Percentiles rank a stretch among this genome's conserved stretches.
Evolutionary conservation across 2,329 filamentous ascomycete species (phyloP).

Genomic region (Stagonosporopsis tanaceti): DNA sequence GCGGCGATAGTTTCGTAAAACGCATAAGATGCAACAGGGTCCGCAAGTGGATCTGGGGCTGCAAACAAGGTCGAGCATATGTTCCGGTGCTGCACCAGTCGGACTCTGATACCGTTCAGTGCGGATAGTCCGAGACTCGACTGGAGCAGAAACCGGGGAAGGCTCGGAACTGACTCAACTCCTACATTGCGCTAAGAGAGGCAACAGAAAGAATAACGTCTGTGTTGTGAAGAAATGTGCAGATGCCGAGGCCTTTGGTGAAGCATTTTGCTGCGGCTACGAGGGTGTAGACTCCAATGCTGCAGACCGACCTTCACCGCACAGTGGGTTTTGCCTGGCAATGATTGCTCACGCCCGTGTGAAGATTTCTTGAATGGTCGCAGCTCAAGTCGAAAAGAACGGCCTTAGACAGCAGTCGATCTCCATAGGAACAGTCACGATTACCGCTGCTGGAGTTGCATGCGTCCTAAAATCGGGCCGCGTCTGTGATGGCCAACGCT

Average conservation of each 20-base stretch:
- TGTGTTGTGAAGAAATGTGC: neutral
- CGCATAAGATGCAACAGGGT: neutral
- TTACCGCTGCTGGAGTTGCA: neutral
- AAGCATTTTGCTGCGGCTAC: constrained; percentile 8
- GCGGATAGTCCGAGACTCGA: neutral
- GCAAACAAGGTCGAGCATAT: neutral
- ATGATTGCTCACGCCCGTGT: neutral
- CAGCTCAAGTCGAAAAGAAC: neutral
- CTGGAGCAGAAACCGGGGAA: constrained; percentile 16
- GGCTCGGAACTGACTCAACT: constrained; percentile 4
- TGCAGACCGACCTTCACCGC: neutral
- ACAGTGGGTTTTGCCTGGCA: neutral
- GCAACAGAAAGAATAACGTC: neutral
- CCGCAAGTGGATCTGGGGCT: constrained; percentile 6
- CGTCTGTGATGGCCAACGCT: constrained; percentile 2
- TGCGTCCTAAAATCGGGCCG: constrained; percentile 9
- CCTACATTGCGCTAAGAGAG: neutral
- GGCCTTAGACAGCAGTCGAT: neutral
- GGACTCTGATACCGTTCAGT: constrained; percentile 7
- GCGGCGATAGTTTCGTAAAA: neutral
- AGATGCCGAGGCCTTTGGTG: neutral
- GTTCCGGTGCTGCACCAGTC: constrained; percentile 14
- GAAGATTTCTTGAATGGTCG: neutral
- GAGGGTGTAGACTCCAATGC: neutral
- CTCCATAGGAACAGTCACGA: neutral